Evolutionary conservation across 1,284 basidiomycete species (phyloP).

Genomic region (Phlebopus sp.): DNA sequence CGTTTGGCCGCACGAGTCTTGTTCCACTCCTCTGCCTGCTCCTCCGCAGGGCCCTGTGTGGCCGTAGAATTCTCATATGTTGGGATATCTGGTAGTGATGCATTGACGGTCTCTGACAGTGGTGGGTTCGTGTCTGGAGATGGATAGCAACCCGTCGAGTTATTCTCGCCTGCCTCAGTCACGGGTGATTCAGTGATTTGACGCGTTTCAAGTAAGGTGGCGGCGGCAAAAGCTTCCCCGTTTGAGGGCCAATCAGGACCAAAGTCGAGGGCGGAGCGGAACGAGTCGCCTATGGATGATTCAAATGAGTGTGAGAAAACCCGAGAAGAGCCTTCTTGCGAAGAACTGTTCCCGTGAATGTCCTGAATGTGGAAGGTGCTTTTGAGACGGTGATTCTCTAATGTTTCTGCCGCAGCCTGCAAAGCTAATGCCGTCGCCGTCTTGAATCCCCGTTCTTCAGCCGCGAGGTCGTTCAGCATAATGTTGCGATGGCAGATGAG

Average conservation of each 20-base stretch:
- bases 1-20: conserved; percentile 80
- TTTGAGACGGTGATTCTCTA: conserved; percentile 45
- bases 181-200: conserved; percentile 39
- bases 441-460: conserved; percentile 69
- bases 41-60: conserved; percentile 45
- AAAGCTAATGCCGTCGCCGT: conserved; percentile 69
- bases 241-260: conserved; percentile 46
- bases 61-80: conserved; percentile 47
- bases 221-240: conserved; percentile 35
- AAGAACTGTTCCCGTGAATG: conserved; percentile 26
- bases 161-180: conserved; percentile 15
- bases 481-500: conserved; percentile 74
- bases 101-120: conserved; percentile 34
- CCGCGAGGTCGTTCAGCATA: conserved; percentile 68
- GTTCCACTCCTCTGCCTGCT: conserved; percentile 81
- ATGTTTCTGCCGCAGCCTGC: conserved; percentile 64
- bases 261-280: conserved; percentile 64
- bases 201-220: conserved; percentile 32
- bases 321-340: conserved; percentile 20
- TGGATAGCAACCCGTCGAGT: conserved; percentile 12
- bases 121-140: conserved; percentile 23
- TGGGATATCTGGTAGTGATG: conserved; percentile 17
- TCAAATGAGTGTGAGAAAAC: conserved; percentile 40
- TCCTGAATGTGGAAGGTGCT: conserved; percentile 31
- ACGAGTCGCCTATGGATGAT: conserved; percentile 54